Evolutionary conservation across 495 filamentous ascomycete genomes (phyloP).

Genomic region (Aspergillus ostianus): DNA sequence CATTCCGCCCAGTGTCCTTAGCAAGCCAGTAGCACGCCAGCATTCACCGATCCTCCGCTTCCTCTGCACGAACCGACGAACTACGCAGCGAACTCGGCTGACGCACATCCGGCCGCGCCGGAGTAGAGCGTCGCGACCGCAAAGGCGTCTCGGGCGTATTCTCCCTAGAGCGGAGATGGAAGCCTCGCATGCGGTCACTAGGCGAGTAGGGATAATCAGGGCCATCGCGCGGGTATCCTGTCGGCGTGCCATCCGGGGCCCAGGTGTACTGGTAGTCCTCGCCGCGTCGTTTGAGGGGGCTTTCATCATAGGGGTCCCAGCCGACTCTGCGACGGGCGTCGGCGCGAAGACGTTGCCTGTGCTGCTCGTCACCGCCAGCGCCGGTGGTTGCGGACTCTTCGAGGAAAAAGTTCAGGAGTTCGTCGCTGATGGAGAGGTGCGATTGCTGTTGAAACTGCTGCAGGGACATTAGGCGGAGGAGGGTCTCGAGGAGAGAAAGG

Average conservation of each 20-base stretch:
- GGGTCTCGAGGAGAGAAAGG: slow-evolving; percentile 89
- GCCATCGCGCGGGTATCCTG: slow-evolving; percentile 22
- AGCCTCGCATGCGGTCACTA: slow-evolving; percentile 26
- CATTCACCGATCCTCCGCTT: slow-evolving; percentile 12
- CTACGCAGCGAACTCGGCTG: slow-evolving; percentile 25
- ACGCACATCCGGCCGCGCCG: slow-evolving; percentile 21
- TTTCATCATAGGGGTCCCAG: slow-evolving; percentile 83
- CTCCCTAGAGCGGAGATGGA: slow-evolving; percentile 39
- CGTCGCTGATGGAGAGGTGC: slow-evolving; percentile 91
- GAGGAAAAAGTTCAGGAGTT: slow-evolving; percentile 92
- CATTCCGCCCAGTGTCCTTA: slow-evolving; percentile 20
- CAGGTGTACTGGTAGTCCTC: slow-evolving; percentile 58
- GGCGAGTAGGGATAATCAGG: slow-evolving; percentile 32
- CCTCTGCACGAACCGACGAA: slow-evolving; percentile 26
- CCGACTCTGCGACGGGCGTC: slow-evolving; percentile 78
- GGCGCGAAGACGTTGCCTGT: slow-evolving; percentile 64
- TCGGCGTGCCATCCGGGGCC: slow-evolving; percentile 26
- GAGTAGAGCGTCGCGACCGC: slow-evolving; percentile 19
- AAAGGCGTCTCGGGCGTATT: slow-evolving; percentile 40
- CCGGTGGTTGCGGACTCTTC: slow-evolving; percentile 74
- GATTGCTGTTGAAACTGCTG: slow-evolving; percentile 96
- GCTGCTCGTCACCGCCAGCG: slow-evolving; percentile 67
- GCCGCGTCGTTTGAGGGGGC: slow-evolving; percentile 61
- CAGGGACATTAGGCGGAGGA: slow-evolving; percentile 87
- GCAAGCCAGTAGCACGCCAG: slow-evolving; percentile 27